Evolutionary conservation across 441 rosid species (phyloP).

Genomic region (Biscutella auriculata): DNA sequence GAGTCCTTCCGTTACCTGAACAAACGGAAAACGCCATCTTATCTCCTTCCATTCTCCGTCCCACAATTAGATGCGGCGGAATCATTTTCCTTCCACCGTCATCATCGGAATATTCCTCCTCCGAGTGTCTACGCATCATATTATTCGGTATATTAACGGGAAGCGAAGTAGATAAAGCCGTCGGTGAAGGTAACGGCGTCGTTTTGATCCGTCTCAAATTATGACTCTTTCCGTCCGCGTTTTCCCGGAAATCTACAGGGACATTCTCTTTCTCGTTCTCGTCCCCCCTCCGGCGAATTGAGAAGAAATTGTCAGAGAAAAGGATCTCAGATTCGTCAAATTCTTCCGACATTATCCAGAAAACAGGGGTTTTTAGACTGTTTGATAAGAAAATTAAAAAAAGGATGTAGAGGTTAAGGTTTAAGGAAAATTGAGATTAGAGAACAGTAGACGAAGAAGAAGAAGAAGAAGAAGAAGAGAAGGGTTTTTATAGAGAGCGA

Average conservation of each 20-base stretch:
- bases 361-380: background rate
- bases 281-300: background rate
- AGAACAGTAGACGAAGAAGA: conserved; percentile 8
- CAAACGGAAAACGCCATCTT: conserved; percentile 76
- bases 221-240: background rate
- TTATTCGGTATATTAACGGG: conserved; percentile 60
- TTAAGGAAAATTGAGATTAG: background rate
- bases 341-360: conserved; percentile 49
- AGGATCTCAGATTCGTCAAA: conserved; percentile 66
- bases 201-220: conserved; percentile 2
- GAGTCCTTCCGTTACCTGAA: conserved; percentile 73
- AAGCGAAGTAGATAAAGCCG: conserved; percentile 19
- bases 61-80: conserved; percentile 71
- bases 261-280: conserved; percentile 9
- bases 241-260: conserved; percentile 6
- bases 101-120: conserved; percentile 27
- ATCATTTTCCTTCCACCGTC: conserved; percentile 27
- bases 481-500: conserved; percentile 26
- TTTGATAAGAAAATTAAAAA: background rate
- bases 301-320: conserved; percentile 33
- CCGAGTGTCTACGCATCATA: conserved; percentile 18
- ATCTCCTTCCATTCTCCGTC: conserved; percentile 35
- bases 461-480: background rate
- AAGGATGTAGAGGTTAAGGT: background rate
- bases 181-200: conserved; percentile 18